A percentile compares a stretch with the other conserved stretches of the same genome.
Conservation (phyloP, 768 basidiomycete genomes). For the Imleria badia region DNA sequence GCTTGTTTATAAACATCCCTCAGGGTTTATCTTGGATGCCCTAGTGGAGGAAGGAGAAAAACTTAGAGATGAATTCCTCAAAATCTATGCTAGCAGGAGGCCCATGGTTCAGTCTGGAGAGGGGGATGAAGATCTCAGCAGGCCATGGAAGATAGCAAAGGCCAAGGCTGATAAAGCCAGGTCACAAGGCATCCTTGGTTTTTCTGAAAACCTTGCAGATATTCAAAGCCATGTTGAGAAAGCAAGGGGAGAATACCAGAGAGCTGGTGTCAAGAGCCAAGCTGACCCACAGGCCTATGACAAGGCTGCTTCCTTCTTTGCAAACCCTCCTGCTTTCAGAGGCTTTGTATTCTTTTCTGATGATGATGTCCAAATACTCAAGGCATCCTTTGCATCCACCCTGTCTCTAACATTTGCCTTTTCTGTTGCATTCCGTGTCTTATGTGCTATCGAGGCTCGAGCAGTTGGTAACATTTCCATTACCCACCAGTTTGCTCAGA, state of each 20-base stretch:
- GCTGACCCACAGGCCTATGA: too few species aligned
- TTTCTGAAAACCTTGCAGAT: constrained; percentile 37
- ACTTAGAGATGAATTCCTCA: constrained; percentile 36
- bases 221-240: constrained; percentile 42
- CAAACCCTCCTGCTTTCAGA: constrained; percentile 28
- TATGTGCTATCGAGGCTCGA: constrained; percentile 58
- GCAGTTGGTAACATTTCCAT: constrained; percentile 28
- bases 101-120: constrained; percentile 2
- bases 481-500: constrained; percentile 25
- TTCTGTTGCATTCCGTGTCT: constrained; percentile 48
- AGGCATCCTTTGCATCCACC: constrained; percentile 57
- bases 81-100: constrained; percentile 36
- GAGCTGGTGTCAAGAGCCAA: constrained; percentile 7
- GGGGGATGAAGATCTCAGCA: constrained; percentile 34
- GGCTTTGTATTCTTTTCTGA: constrained; percentile 20
- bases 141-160: constrained; percentile 38
- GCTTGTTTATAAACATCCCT: background rate
- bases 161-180: constrained; percentile 2
- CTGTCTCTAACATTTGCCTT: constrained; percentile 45
- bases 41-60: constrained; percentile 42
- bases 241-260: constrained; percentile 18
- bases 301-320: constrained; percentile 30
- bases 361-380: constrained; percentile 39
- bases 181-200: constrained; percentile 3
- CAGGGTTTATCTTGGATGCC: constrained; percentile 42